A percentile compares a stretch with the other conserved stretches of the same genome.
Evolutionary conservation across 2,329 filamentous ascomycete genomes (phyloP).

Genomic region (Aureobasidium sp.): DNA sequence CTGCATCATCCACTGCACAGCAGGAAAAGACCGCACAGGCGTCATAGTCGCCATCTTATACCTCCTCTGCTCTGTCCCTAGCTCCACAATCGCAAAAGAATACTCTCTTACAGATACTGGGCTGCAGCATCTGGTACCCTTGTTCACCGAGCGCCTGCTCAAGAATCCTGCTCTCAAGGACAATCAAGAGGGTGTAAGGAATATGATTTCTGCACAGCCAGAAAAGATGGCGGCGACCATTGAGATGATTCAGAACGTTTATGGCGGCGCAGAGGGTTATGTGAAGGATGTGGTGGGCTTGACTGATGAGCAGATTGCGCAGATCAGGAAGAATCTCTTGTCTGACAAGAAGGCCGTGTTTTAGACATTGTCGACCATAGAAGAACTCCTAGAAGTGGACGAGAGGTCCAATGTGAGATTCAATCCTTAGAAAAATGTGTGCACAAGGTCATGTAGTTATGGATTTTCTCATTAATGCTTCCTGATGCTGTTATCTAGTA

Average conservation of each 20-base stretch:
- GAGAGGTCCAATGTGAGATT: background rate
- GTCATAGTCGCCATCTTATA: conserved; percentile 61
- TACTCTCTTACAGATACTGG: conserved; percentile 62
- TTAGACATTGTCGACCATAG: background rate
- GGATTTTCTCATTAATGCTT: background rate
- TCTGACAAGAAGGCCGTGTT: background rate
- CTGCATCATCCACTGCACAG: conserved; percentile 64
- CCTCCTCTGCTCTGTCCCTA: conserved; percentile 54
- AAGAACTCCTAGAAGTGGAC: background rate
- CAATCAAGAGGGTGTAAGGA: conserved; percentile 37
- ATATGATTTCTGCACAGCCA: conserved; percentile 38
- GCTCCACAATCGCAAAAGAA: conserved; percentile 56
- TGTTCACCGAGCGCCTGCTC: conserved; percentile 47
- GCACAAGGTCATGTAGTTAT: background rate
- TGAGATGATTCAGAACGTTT: conserved; percentile 50
- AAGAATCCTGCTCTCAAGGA: conserved; percentile 45
- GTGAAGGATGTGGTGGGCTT: conserved; percentile 53
- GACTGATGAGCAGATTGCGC: conserved; percentile 47
- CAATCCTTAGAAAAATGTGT: background rate
- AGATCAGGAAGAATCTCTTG: conserved; percentile 44
- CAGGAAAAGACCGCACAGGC: conserved; percentile 71
- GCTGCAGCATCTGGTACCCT: conserved; percentile 37
- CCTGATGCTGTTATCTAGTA: background rate
- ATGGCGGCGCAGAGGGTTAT: conserved; percentile 59
- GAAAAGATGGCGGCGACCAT: conserved; percentile 48